Evolutionary conservation across 768 basidiomycete genomes (phyloP), one percentile per base, ranked within the genome.

Genomic region (Suillus clintonianus): DNA sequence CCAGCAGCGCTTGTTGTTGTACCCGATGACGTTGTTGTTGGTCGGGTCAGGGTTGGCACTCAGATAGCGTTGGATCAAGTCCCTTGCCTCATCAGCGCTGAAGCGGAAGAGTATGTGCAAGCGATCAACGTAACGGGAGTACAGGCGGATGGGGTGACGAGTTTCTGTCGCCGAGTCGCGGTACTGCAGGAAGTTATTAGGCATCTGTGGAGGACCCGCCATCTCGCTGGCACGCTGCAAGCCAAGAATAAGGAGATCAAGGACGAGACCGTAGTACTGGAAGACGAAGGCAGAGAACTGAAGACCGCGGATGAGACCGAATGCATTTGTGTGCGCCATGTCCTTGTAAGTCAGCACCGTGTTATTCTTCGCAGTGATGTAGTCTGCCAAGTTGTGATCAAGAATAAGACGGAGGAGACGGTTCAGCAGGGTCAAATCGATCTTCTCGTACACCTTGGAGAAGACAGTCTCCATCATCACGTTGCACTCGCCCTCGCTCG

Each of bases 1-100:
- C 97, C 97, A 99, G 80, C 97, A 99, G 57, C 95, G 90, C 78
- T 97, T 97, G 83, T 98, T 99, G 81, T 98, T 98, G 78, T 98
- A 99, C 1, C 97, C 97, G 66, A 98, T 97, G 66, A 99, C 93
- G 71, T 99, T 99, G 80, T 98, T 97, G 79, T 98, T 98, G 13
- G 93, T 99, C 4, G 97, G 97, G 78, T 99, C 97, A 4, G 97
- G 97, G 72, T 98, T 96, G 24, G 96, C 97, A 59, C 91, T 94
- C 59, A 99, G 87, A 76, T 99, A 99, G 19, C 97, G 89, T 76
- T 99, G 97, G 67, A 99, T 99, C 62, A 99, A 87, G 74, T 99
- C 97, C 51, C 97, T 85, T 14, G 97, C 90, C 74, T 99, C 97
- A 69, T 99, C 97, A 10, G 97, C 97, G 22, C 90, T 91, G 83